phyloP scores from a whole-genome alignment of 2,329 filamentous ascomycete species.

The Rhytidhysteron rufulum region DNA sequence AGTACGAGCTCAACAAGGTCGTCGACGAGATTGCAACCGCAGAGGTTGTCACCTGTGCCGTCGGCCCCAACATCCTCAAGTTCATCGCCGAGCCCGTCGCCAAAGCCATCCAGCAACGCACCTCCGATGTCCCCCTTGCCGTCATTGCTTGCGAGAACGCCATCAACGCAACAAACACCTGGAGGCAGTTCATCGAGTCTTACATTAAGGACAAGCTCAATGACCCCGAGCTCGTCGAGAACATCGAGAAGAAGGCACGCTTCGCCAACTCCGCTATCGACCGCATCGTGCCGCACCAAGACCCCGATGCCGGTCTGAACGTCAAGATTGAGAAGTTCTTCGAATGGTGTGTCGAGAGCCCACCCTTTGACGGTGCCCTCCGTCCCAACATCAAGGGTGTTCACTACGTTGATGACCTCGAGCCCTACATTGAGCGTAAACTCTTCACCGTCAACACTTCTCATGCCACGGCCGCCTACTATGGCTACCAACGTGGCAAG shows the following conservation, averaged over 20 bases:
- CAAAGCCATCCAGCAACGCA: slow-evolving; percentile 81
- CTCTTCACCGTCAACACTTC: slow-evolving; percentile 99
- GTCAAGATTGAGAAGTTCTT: slow-evolving; percentile 98
- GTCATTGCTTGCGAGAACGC: slow-evolving; percentile 99
- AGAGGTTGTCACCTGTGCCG: slow-evolving; percentile 92
- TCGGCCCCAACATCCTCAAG: slow-evolving; percentile 92
- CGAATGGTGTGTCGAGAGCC: slow-evolving; percentile 94
- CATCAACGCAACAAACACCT: slow-evolving; percentile 87
- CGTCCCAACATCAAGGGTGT: slow-evolving; percentile 79
- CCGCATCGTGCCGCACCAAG: slow-evolving; percentile 92
- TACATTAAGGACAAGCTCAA: slow-evolving; percentile 63
- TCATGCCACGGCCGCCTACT: slow-evolving; percentile 94
- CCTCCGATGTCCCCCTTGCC: slow-evolving; percentile 64
- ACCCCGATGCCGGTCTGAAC: slow-evolving; percentile 72
- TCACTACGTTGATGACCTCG: slow-evolving; percentile 87
- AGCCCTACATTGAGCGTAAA: slow-evolving; percentile 98
- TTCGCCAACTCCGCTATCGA: slow-evolving; percentile 99
- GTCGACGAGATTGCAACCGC: slow-evolving; percentile 82
- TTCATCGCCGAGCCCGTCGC: slow-evolving; percentile 96
- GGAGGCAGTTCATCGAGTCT: slow-evolving; percentile 75
- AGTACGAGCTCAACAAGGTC: slow-evolving; percentile 74
- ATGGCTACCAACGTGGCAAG: slow-evolving; percentile 83
- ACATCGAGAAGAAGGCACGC: slow-evolving; percentile 68
- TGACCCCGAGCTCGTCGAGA: slow-evolving; percentile 52
- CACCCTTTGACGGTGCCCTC: slow-evolving; percentile 67